Conservation (phyloP, 2,329 filamentous ascomycete genomes). For the Colletotrichum euphorbiae region DNA sequence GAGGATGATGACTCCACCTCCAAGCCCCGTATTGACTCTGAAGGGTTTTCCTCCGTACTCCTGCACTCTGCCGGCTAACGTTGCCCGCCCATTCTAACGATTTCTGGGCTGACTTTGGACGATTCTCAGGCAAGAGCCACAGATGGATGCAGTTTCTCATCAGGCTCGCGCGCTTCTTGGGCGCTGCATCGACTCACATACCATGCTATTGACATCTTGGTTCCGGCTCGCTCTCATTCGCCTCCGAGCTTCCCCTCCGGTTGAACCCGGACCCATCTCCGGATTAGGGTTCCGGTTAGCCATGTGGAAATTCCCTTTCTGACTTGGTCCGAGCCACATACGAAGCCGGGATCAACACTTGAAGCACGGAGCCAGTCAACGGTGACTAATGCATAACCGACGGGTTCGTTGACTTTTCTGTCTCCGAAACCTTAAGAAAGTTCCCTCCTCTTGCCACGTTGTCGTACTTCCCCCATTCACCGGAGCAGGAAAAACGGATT, state of each 20-base stretch:
- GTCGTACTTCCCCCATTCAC: background rate
- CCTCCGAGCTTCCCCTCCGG: background rate
- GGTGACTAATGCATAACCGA: conserved; percentile 2
- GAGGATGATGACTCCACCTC: conserved; percentile 21
- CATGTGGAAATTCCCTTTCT: background rate
- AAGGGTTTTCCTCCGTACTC: conserved; percentile 16
- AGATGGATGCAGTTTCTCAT: no score
- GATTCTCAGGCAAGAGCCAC: no score
- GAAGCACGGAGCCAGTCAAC: background rate
- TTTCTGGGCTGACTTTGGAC: no score
- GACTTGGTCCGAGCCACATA: conserved; percentile 21
- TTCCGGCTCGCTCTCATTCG: background rate
- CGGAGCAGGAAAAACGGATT: conserved; percentile 16
- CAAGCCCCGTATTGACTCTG: conserved; percentile 26
- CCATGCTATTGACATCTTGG: no score
- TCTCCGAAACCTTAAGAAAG: conserved; percentile 29
- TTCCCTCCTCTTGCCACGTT: background rate
- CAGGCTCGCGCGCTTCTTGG: background rate
- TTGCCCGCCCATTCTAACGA: background rate
- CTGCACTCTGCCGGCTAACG: conserved; percentile 8
- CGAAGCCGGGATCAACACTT: background rate
- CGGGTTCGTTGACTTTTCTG: background rate
- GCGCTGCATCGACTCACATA: background rate
- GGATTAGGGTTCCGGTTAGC: background rate
- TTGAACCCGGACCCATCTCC: background rate